phyloP scores from a whole-genome alignment of 805 yeast species.

The Teunomyces barrocoloradensis region DNA sequence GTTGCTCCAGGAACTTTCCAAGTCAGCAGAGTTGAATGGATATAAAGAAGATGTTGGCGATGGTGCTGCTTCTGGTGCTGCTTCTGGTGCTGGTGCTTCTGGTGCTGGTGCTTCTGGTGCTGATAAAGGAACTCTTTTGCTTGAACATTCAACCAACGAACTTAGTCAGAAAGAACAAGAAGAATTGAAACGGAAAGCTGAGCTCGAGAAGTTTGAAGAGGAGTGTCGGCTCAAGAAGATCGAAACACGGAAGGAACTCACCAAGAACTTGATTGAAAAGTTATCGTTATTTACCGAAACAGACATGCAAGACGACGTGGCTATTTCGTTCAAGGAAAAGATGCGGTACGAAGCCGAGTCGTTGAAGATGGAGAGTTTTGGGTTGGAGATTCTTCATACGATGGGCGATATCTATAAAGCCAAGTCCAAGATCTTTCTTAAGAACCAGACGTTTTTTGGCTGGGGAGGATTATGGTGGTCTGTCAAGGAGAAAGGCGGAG shows the following conservation, averaged over 20 bases:
- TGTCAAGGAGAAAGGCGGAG: slow-evolving; percentile 70
- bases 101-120: slow-evolving; percentile 3
- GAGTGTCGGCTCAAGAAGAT: slow-evolving; percentile 67
- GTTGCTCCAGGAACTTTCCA: slow-evolving; percentile 38
- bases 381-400: slow-evolving; percentile 75
- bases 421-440: slow-evolving; percentile 62
- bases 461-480: slow-evolving; percentile 69
- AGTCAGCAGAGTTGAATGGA: slow-evolving; percentile 43
- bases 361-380: slow-evolving; percentile 79
- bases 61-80: neutral
- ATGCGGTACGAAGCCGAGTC: slow-evolving; percentile 80
- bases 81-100: slow-evolving; percentile 5
- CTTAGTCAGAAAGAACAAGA: slow-evolving; percentile 39
- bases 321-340: slow-evolving; percentile 54
- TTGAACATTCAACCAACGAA: slow-evolving; percentile 22
- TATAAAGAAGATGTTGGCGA: slow-evolving; percentile 17
- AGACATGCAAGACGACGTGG: slow-evolving; percentile 44
- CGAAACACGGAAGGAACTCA: slow-evolving; percentile 61
- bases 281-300: slow-evolving; percentile 45
- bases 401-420: slow-evolving; percentile 67
- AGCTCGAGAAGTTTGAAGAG: slow-evolving; percentile 67
- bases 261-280: slow-evolving; percentile 51
- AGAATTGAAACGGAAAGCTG: slow-evolving; percentile 46
- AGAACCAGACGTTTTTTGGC: slow-evolving; percentile 61
- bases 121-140: slow-evolving; percentile 8